Evolutionary conservation across 1,284 basidiomycete genomes (phyloP), one percentile per base, ranked within the genome.

Genomic region (Sanghuangporus weigelae): DNA sequence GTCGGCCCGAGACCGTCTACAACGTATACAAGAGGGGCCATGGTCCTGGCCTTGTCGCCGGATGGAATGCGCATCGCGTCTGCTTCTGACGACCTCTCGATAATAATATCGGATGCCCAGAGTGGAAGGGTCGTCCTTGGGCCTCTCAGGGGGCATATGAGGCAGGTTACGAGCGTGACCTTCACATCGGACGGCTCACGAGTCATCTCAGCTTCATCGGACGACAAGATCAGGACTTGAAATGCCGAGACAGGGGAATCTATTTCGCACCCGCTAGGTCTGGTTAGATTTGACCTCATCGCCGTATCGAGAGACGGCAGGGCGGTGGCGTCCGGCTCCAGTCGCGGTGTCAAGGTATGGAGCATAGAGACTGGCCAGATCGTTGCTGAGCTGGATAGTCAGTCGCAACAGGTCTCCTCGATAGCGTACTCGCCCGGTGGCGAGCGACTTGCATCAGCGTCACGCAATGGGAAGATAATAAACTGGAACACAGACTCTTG

Each of bases 31-130:
- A 19, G 31, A 12, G 11, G 42, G 12, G 35, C 49, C 44, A 46
- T 12, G 10, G 19, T 7, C 23, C 23, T 49, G 8, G 21, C 57
- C 7, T 48, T 14, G 11, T 59, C 57, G 11, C 46, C 44, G 1
- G 57, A 59, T 48, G 42, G 19, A 12, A 59, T 14, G n/a, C 48
- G 48, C 7, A n/a, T 50, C 35, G 57, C 36, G 8, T 42, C 57
- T 1, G 42, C 38, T 12, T 58, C 57, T 21, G 16, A 12, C 11
- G 57, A 66, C 44, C n/a, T 19, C 14, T 65, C 59, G n/a, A 57
- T 66, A 7, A 46, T 50, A 11, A 48, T 65, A 19, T 65, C 63
- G 65, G 53, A 62, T 31, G 49, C 40, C 40, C 12, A 42, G 40
- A 7, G 4, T 5, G 40, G 40, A 42, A 7, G 16, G 11, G 2